These are phyloP conservation scores for Phlyctochytrium planicorne DNA, from an alignment of 192 early-diverging fungal genomes.

Conservation along the genomic window DNA sequence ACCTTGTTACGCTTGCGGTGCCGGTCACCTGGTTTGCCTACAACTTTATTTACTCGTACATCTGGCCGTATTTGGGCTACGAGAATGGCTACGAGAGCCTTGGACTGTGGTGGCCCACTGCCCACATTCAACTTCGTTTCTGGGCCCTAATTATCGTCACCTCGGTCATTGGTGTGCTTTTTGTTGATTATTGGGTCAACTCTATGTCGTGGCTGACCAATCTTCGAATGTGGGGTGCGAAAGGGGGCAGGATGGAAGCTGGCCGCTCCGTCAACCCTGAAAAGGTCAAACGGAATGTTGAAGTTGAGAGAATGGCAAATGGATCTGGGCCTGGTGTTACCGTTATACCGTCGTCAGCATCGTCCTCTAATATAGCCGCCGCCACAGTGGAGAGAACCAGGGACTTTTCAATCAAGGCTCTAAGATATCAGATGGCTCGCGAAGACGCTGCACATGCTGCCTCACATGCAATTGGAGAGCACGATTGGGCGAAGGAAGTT, in stretches of 20 bases:
- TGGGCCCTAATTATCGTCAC: constrained; percentile 11
- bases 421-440: constrained; percentile 9
- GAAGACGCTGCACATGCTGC: constrained; percentile 27
- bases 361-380: too few relatives aligned
- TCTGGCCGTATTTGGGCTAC: constrained; percentile 9
- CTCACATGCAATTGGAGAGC: constrained; percentile 22
- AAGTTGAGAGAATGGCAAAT: background rate
- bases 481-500: constrained; percentile 32
- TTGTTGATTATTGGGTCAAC: constrained; percentile 8
- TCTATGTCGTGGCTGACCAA: background rate
- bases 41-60: constrained; percentile 12
- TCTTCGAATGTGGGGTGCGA: background rate
- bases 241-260: background rate
- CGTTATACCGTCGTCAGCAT: too few relatives aligned
- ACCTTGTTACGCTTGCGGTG: background rate
- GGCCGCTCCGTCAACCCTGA: background rate
- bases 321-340: background rate
- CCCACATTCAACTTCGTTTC: constrained; percentile 8
- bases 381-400: too few relatives aligned
- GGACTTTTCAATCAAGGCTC: background rate
- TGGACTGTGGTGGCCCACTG: constrained; percentile 7
- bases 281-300: background rate
- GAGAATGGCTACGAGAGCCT: constrained; percentile 13
- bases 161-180: background rate
- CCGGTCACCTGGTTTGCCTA: background rate